Evolutionary conservation across 2,329 filamentous ascomycete genomes (phyloP).

Genomic region (Alternaria sp.): DNA sequence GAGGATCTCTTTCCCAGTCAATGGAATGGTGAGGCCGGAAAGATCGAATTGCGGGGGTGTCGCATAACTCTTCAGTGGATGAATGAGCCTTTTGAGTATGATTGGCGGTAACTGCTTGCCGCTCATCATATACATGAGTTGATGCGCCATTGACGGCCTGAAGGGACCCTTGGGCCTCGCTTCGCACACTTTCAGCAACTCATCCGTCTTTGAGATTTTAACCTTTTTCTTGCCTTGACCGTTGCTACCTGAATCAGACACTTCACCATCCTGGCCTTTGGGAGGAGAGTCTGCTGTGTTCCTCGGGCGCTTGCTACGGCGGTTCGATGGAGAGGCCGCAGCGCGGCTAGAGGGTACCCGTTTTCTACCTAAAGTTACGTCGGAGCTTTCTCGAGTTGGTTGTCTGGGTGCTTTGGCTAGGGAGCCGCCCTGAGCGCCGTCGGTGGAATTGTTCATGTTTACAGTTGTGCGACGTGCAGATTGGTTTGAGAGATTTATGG

Average conservation of each 20-base stretch:
- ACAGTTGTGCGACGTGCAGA: too few species aligned
- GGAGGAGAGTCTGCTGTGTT: too few species aligned
- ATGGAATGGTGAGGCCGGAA: conserved; percentile 1
- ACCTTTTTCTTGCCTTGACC: neutral
- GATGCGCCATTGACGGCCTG: neutral
- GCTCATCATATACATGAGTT: neutral
- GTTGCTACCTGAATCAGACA: neutral
- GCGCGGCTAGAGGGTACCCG: neutral
- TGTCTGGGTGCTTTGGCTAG: neutral
- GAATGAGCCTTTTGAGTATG: neutral
- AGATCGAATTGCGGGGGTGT: neutral
- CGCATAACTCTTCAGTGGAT: neutral
- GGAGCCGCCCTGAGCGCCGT: neutral
- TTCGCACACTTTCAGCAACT: neutral
- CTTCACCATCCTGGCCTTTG: neutral
- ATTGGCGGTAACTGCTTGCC: neutral
- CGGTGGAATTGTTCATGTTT: neutral
- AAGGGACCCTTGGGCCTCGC: neutral
- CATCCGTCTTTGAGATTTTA: too few species aligned
- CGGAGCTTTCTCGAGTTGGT: neutral
- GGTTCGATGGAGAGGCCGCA: neutral
- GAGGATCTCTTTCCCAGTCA: neutral
- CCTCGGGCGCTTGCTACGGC: too few species aligned
- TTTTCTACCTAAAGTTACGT: neutral
- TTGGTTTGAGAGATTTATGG: too few species aligned